These are phyloP conservation scores for Herpetomonas samuelpessoai DNA, from an alignment of 208 protist species.

Conservation along the genomic window DNA sequence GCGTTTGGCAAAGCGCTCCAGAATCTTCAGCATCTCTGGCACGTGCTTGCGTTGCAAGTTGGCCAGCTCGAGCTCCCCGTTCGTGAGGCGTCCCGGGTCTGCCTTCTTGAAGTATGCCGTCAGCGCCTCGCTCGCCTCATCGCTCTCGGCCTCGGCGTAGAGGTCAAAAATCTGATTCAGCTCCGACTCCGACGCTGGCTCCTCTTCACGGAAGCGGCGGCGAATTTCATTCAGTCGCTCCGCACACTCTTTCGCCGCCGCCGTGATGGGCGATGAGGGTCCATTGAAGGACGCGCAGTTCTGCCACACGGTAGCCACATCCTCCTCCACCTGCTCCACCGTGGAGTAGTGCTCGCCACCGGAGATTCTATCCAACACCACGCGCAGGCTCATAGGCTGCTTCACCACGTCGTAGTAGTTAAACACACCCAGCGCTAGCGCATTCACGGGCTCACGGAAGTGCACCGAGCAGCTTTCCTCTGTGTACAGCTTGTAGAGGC, in stretches of 20 bases:
- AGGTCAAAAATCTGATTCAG: conserved; percentile 42
- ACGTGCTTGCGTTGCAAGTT: conserved; percentile 59
- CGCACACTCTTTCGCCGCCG: conserved; percentile 44
- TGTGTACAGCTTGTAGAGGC: conserved; percentile 75
- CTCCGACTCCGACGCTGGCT: conserved; percentile 39
- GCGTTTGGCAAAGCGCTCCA: conserved; percentile 19
- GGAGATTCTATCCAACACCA: conserved; percentile 64
- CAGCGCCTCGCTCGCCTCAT: conserved; percentile 31
- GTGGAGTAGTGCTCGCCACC: conserved; percentile 42
- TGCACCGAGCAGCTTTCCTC: conserved; percentile 53
- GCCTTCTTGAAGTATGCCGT: conserved; percentile 46
- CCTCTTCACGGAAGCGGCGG: conserved; percentile 39
- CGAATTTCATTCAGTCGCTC: conserved; percentile 33
- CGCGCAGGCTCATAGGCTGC: conserved; percentile 61
- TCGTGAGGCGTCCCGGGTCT: conserved; percentile 41
- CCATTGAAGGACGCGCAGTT: conserved; percentile 80
- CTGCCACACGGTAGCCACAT: conserved; percentile 73
- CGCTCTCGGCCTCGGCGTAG: conserved; percentile 31
- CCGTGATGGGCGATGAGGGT: conserved; percentile 33
- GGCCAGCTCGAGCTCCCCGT: conserved; percentile 43
- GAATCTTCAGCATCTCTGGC: conserved; percentile 43
- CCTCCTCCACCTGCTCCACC: conserved; percentile 44
- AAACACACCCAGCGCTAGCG: conserved; percentile 51
- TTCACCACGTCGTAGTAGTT: conserved; percentile 72
- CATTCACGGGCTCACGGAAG: conserved; percentile 84